phyloP scores from a whole-genome alignment of 78 protist species.

The Anaeramoeba flamelloides region DNA sequence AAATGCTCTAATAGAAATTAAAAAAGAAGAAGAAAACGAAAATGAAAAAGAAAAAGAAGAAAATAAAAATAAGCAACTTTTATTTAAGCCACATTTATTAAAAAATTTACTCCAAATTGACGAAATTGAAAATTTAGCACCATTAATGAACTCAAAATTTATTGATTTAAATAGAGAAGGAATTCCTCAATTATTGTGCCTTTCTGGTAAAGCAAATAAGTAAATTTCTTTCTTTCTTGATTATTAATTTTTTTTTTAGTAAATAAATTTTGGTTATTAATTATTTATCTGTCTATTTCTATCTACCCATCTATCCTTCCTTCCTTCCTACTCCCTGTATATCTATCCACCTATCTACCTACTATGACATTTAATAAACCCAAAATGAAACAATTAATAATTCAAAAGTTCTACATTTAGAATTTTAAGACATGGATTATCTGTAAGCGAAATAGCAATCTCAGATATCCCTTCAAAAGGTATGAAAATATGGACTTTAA shows the following conservation, averaged over 20 bases:
- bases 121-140: background rate
- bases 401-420: slow-evolving; percentile 52
- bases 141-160: background rate
- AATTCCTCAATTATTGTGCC: background rate
- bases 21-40: background rate
- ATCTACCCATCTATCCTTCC: background rate
- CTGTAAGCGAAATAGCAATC: slow-evolving; percentile 45
- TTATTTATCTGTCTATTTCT: background rate
- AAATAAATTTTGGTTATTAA: no score
- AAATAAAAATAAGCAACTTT: background rate
- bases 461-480: slow-evolving; percentile 9
- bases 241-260: no score
- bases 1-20: no score
- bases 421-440: slow-evolving; percentile 67
- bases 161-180: background rate
- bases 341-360: slow-evolving; percentile 24
- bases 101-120: background rate
- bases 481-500: no score
- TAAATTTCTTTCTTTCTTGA: no score
- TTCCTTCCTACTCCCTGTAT: background rate
- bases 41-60: background rate
- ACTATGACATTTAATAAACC: slow-evolving; percentile 60
- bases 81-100: background rate
- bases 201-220: background rate
- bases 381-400: no score